Base-by-base conservation (phyloP, 2,329 filamentous ascomycete genomes). In the Scytalidium lignicola region DNA sequence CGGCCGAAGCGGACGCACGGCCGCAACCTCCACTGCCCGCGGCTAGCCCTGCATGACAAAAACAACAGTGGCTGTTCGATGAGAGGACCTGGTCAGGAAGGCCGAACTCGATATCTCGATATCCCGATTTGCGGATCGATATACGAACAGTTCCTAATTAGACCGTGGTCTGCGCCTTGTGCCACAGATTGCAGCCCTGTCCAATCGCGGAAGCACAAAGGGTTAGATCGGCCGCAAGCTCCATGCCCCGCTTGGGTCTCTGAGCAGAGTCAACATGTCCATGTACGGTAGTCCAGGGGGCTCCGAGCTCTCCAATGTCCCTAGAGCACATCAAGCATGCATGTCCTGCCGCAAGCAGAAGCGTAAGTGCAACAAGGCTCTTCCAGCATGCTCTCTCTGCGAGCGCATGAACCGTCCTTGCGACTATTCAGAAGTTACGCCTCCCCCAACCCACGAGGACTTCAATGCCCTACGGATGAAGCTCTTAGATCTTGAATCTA, bases 281-380 rank as follows among this genome's bases (percentile, higher is more conserved):
- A 45, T 57, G 46, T 57, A 52, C 41, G 43, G 20, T 15, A 50
- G 22, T 44, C 50, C 50, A 17, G 46, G 32, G 37, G 45, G 22
- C 19, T 23, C 41, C 20, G 56, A 55, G 20, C 15, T 21, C 18
- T 48, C 46, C 5, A 50, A 53, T 37, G 48, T 50, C 8, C 55
- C 45, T 20, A 66, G 62, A 48, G 69, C 72, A 17, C 53, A 61
- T 15, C 69, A 72, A 60, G 71, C 72, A 49, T 75, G 72, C 55
- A 53, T 65, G 41, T 63, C 69, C 23, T 75, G 72, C 57, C 63
- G 68, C 29, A 70, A 68, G 52, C 71, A 78, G 59, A 79, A 79
- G 62, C 66, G 75, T 41, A 74, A 70, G 65, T 79, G 76, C 58
- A 71, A 75, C 66, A 79, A 78, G 61, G 57, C 55, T 3, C 55